Percentiles rank a stretch among this genome's conserved stretches.
Conservation (phyloP, 192 early-diverging fungal genomes). For the Haplosporangium gracile region DNA sequence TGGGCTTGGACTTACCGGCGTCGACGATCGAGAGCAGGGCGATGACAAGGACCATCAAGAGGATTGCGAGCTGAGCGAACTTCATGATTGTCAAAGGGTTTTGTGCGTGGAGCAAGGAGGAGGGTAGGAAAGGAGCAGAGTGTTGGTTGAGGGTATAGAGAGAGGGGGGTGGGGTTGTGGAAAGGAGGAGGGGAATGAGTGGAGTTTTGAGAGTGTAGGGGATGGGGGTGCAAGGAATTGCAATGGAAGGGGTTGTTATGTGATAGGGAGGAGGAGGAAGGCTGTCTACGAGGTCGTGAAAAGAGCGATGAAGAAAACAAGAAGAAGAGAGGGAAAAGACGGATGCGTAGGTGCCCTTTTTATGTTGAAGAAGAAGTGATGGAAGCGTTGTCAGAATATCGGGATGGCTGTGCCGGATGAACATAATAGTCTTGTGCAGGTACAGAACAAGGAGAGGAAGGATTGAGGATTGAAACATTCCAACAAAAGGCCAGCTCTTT, state of each 20-base stretch:
- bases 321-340: conserved; percentile 16
- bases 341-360: not conserved
- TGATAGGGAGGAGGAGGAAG: conserved; percentile 26
- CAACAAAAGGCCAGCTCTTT: not conserved
- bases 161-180: not conserved
- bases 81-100: conserved; percentile 31
- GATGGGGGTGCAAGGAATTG: conserved; percentile 32
- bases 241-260: conserved; percentile 29
- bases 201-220: not conserved
- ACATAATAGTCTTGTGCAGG: too few relatives aligned
- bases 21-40: conserved; percentile 40
- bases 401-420: too few relatives aligned
- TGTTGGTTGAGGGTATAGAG: not conserved
- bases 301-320: conserved; percentile 31
- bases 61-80: conserved; percentile 36
- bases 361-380: too few relatives aligned
- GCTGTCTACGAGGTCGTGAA: conserved; percentile 30
- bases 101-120: not conserved
- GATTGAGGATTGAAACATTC: not conserved
- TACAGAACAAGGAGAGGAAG: not conserved
- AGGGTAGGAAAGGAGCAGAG: not conserved
- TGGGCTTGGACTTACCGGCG: conserved; percentile 14
- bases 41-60: conserved; percentile 32
- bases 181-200: not conserved
- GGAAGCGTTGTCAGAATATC: too few relatives aligned